Evolutionary conservation across 257 asterid species (phyloP).

Genomic region (Fraxinus americana): DNA sequence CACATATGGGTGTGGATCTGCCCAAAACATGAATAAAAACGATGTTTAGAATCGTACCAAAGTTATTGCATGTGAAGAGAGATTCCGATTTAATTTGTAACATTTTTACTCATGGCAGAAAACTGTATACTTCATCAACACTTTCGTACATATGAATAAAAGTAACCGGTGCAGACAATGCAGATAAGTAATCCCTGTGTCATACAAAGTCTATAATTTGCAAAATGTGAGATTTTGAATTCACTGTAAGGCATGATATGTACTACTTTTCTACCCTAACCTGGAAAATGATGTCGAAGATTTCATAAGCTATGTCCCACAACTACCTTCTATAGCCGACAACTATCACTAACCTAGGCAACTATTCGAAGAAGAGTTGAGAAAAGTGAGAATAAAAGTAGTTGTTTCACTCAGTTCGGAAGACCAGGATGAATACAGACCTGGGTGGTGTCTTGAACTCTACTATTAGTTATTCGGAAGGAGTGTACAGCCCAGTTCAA

Average conservation of each 20-base stretch:
- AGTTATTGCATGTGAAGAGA: too few relatives aligned
- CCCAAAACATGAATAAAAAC: neutral
- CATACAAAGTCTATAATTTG: too few relatives aligned
- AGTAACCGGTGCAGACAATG: neutral
- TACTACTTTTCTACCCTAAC: neutral
- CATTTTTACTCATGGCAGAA: neutral
- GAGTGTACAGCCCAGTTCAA: slow-evolving; percentile 89
- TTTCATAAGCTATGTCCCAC: too few relatives aligned
- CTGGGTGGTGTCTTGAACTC: slow-evolving; percentile 68
- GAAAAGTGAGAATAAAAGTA: neutral
- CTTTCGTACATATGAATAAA: too few relatives aligned
- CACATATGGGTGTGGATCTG: slow-evolving; percentile 98
- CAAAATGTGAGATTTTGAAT: too few relatives aligned
- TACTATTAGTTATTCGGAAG: slow-evolving; percentile 70
- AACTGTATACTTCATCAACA: neutral
- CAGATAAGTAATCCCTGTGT: too few relatives aligned
- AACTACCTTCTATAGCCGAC: too few relatives aligned
- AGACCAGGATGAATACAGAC: slow-evolving; percentile 27
- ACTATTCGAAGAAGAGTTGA: neutral
- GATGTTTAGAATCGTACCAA: neutral
- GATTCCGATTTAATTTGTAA: neutral
- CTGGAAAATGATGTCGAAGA: neutral
- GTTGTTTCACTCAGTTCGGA: slow-evolving; percentile 2
- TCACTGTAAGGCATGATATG: too few relatives aligned
- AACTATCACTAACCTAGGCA: too few relatives aligned